Base-by-base conservation (phyloP, 2,329 filamentous ascomycete genomes). In the Pseudogymnoascus sp. region DNA sequence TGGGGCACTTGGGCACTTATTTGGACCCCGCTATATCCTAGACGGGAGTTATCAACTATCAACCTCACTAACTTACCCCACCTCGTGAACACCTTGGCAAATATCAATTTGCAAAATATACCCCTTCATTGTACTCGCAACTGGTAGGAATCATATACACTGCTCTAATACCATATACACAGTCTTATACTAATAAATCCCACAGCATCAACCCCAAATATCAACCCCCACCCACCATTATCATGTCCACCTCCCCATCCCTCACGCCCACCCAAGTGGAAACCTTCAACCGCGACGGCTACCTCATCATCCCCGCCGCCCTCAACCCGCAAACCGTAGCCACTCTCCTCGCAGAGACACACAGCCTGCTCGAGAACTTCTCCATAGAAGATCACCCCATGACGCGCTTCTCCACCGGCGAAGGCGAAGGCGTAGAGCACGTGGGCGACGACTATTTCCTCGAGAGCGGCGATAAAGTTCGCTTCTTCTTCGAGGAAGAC, bases 401-500 rank as follows among this genome's bases (percentile, higher is more conserved):
- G 81, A 97, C 94, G 7, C 88, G 87, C 71, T 99, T 99, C 82
- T 89, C 88, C 30, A 97, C 93, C 0, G 92, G 92, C 67, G 86
- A 83, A 76, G 79, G 85, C 68, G 76, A 81, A 71, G 75, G 75
- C 50, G 73, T 71, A 50, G 82, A 86, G 63, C 93, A 97, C 75
- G 89, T 97, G 9, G 92, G 93, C 64, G 94, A 97, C 77, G 85
- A 89, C 71, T 99, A 99, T 80, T 97, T 99, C 77, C 84, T 97
- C 2, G 82, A 80, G 1, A 94, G 89, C 2, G 91, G 91, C 64
- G 90, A 97, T 79, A 93, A 97, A 76, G 79, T 97, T 64, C 88
- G 91, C 63, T 97, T 95, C 82, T 97, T 97, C 82, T 95, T 97
- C 75, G 93, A 97, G 75, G 91, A 95, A 75, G 92, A 94, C 75